Conservation (phyloP, 805 yeast species). For the Candida fluviatilis region DNA sequence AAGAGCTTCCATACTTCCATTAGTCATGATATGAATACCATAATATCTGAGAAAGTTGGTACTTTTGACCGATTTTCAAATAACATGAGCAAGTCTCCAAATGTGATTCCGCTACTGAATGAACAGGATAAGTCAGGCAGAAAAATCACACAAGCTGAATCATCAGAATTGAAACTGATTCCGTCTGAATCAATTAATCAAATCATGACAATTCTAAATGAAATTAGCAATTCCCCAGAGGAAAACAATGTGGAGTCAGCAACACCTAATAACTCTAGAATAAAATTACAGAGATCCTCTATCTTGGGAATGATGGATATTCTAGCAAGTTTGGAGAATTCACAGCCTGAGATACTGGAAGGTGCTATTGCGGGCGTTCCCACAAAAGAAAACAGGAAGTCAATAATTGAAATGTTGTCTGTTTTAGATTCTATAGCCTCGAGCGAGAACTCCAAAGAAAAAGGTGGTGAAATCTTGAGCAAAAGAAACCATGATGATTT, state of each 20-base stretch:
- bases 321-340: constrained; percentile 16
- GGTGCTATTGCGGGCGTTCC: constrained; percentile 8
- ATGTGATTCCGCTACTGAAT: no score
- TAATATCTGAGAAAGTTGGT: constrained; percentile 11
- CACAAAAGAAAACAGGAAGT: constrained; percentile 19
- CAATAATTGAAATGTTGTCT: constrained; percentile 31
- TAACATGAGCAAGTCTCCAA: neutral
- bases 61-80: constrained; percentile 12
- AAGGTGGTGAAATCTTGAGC: constrained; percentile 4
- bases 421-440: constrained; percentile 12
- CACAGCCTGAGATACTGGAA: constrained; percentile 4
- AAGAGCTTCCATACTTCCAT: constrained; percentile 21
- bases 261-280: no score
- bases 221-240: no score
- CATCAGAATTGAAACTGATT: no score
- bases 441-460: neutral
- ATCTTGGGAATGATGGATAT: constrained; percentile 27
- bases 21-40: constrained; percentile 16
- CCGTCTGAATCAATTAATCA: no score
- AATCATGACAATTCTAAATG: no score
- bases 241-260: no score
- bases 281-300: no score
- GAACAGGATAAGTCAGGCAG: no score
- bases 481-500: constrained; percentile 13
- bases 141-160: no score